Base-by-base conservation (phyloP, 1,284 basidiomycete species). In the Cerrena zonata region DNA sequence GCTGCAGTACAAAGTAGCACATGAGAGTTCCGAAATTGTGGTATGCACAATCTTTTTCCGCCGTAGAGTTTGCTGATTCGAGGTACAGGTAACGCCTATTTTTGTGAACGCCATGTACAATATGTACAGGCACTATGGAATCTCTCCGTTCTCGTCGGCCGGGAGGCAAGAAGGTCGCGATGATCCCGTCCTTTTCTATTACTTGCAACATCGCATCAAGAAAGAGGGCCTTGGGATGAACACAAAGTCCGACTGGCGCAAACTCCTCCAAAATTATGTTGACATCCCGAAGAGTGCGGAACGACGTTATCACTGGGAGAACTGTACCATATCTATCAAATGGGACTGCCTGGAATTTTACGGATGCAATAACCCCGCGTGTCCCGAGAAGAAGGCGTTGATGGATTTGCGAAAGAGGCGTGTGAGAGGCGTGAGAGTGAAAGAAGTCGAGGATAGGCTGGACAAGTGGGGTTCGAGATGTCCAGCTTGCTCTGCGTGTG, bases 51-150 rank as follows among this genome's bases (percentile, higher is more conserved):
- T 48, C 5, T 34, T 38, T 24, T 15, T 11, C 5, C 37, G 2
- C 23, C 12, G 21, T 34, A 25, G 3, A 30, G n/a, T 24, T 19
- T 34, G 37, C 38, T 1, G 23, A 37, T 44, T 22, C 18, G 13
- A 49, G 23, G 43, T 2, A 39, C 49, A 63, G 59, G 48, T 39
- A 46, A 54, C 54, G 11, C 53, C 58, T 24, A 52, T 63, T 19
- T 60, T 64, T 30, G 50, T 57, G 26, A 54, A 55, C 18, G 55
- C 57, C 25, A 58, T 61, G 43, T 55, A 62, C 50, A 54, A 63
- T 22, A 65, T 65, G 12, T 62, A 63, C 54, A 53, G 47, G 3
- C 61, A 55, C 22, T 65, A 66, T 49, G 62, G 63, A 12, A 45
- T 65, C 5, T 51, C 46, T 19, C 59, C 63, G 2, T 65, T 65